phyloP scores from a whole-genome alignment of 352 stramenopile genomes.

The Phytophthora colocasiae region DNA sequence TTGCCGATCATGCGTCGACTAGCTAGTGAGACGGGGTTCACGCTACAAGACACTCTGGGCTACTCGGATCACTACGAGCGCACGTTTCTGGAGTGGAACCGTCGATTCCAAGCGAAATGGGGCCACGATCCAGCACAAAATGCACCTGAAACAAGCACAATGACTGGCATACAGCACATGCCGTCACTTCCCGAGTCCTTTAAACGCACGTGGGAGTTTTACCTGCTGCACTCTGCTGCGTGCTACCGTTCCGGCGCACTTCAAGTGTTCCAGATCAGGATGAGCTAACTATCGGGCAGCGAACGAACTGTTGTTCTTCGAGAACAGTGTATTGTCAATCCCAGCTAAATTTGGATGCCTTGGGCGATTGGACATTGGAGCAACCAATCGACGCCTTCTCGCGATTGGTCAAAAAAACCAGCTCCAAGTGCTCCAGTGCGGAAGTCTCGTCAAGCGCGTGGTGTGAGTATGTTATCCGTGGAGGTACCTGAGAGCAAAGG shows the following conservation, averaged over 20 bases:
- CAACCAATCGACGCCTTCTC: no score
- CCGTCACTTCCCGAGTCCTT: constrained; percentile 78
- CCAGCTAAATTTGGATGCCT: no score
- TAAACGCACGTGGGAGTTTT: constrained; percentile 90
- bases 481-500: no score
- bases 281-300: constrained; percentile 32
- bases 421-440: no score
- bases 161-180: constrained; percentile 12
- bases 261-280: constrained; percentile 73
- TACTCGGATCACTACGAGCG: constrained; percentile 86
- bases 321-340: no score
- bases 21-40: constrained; percentile 62
- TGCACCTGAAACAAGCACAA: constrained; percentile 4
- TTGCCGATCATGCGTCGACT: constrained; percentile 56
- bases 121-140: constrained; percentile 26
- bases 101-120: constrained; percentile 74
- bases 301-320: no score
- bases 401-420: no score
- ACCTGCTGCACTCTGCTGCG: constrained; percentile 86
- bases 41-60: constrained; percentile 62
- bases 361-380: no score
- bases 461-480: no score
- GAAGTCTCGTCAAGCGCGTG: no score
- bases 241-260: constrained; percentile 80
- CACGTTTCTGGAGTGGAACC: constrained; percentile 88